Evolutionary conservation across 106 monocot genomes (phyloP), one percentile per base, ranked within the genome.

Genomic region (Acorus calamus): DNA sequence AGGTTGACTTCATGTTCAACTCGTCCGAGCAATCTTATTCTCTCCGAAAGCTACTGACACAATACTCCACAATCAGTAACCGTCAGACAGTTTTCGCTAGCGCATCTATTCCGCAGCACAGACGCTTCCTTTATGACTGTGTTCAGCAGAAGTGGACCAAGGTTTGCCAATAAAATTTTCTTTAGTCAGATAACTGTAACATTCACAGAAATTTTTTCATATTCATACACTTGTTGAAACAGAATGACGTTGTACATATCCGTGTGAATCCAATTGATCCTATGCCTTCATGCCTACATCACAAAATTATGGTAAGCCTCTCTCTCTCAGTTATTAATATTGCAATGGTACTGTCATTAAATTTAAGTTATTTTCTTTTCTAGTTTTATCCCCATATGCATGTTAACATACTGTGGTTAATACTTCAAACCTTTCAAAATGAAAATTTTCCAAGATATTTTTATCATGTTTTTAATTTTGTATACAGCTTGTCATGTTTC

Each of bases 61-160:
- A 74, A 50, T 76, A 87, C 74, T 90, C 90, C 51, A 74, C 84
- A 45, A 74, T 80, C 59, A 52, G 67, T 10, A 78, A 54, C 46
- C 84, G 87, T 14, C 94, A 96, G 50, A 96, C 90, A 2, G 67
- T 90, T 71, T 78, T 96, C 63, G 94, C 94, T 5, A 90, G 94
- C 54, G 94, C 94, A 56, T 90, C 94, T 44, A 96, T 96, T 53
- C 94, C 94, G 50, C 90, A 96, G 50, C 90, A 96, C 77, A 87
- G 90, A 49, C 84, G 73, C 46, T 96, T 96, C 68, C 64, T 87
- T 11, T 75, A 82, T 71, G 86, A 96, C 50, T 90, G 94, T 54
- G 58, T 90, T 57, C 87, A 90, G 47, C 90, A 96, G 49, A 96
- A 90, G 63, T 96, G 94, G 94, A 90, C 94, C 57, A 96, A 87